Evolutionary conservation across 1,284 basidiomycete genomes (phyloP).

Genomic region (Erythrobasidium hasegawianum): DNA sequence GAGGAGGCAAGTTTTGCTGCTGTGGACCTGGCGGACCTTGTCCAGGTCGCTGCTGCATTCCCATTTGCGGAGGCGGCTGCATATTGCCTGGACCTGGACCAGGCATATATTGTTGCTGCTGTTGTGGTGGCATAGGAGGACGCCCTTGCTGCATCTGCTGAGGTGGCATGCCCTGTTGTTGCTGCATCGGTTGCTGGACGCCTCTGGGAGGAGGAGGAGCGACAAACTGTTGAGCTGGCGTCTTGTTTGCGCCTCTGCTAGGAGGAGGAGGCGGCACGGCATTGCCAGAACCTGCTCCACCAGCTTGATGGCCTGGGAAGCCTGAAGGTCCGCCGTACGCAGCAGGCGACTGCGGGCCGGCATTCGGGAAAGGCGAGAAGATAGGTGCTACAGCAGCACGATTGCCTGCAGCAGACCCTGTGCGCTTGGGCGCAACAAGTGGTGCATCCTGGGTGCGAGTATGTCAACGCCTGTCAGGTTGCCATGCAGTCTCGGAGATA

Average conservation of each 20-base stretch:
- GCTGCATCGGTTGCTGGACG: not conserved
- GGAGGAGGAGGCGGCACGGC: slow-evolving; percentile 41
- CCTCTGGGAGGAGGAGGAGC: slow-evolving; percentile 2
- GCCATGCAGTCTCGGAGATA: too few relatives aligned
- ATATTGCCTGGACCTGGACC: slow-evolving; percentile 15
- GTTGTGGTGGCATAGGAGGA: slow-evolving; percentile 3
- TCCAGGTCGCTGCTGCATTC: slow-evolving; percentile 23
- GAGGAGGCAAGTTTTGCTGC: slow-evolving; percentile 37
- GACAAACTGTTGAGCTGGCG: slow-evolving; percentile 35
- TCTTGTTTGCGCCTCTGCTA: slow-evolving; percentile 42
- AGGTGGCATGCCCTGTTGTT: slow-evolving; percentile 3
- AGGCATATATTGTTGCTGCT: slow-evolving; percentile 32
- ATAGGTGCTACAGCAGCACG: slow-evolving; percentile 20
- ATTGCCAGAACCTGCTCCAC: not conserved
- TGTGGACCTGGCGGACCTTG: slow-evolving; percentile 27
- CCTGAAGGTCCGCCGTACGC: slow-evolving; percentile 12
- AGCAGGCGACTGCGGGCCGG: slow-evolving; percentile 1
- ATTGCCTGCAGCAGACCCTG: slow-evolving; percentile 21
- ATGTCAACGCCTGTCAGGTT: too few relatives aligned
- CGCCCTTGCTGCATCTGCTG: slow-evolving; percentile 14
- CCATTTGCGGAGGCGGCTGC: slow-evolving; percentile 32
- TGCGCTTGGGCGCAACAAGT: slow-evolving; percentile 13
- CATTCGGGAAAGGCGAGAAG: slow-evolving; percentile 30
- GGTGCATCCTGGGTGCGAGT: slow-evolving; percentile 27
- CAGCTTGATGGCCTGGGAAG: slow-evolving; percentile 20